These are phyloP conservation scores for Cryptococcus wingfieldii DNA, from an alignment of 1,284 basidiomycete species.

Conservation along the genomic window DNA sequence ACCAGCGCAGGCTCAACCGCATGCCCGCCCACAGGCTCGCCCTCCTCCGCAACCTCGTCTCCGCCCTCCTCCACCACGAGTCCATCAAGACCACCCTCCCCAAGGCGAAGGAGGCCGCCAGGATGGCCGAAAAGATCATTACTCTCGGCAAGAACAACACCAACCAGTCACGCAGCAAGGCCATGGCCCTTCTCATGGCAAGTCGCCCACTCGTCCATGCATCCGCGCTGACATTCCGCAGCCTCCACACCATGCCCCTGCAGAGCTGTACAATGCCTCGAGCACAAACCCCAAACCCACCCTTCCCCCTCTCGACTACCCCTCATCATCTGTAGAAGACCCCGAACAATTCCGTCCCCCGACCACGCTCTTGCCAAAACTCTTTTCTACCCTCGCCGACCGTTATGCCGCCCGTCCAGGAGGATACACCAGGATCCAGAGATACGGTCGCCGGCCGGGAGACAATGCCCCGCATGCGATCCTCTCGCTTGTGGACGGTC, in stretches of 20 bases:
- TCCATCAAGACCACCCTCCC: conserved; percentile 94
- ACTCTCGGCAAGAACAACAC: conserved; percentile 79
- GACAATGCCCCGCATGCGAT: conserved; percentile 94
- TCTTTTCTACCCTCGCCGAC: conserved; percentile 73
- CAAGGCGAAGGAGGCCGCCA: conserved; percentile 88
- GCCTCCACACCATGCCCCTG: conserved; percentile 18
- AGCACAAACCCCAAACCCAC: conserved; percentile 29
- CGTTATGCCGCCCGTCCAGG: conserved; percentile 81
- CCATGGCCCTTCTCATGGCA: conserved; percentile 67
- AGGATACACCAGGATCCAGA: conserved; percentile 93
- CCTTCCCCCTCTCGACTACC: conserved; percentile 10
- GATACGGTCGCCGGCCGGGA: conserved; percentile 78
- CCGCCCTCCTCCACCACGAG: conserved; percentile 90
- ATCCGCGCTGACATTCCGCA: neutral
- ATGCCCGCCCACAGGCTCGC: conserved; percentile 80
- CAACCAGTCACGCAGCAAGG: conserved; percentile 60
- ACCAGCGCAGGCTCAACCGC: conserved; percentile 80
- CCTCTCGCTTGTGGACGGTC: conserved; percentile 90
- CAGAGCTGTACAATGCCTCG: conserved; percentile 8
- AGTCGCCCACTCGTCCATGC: conserved; percentile 3
- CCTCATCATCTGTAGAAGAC: conserved; percentile 23
- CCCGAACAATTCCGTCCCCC: conserved; percentile 34
- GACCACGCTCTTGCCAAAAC: conserved; percentile 66
- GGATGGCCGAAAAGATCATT: conserved; percentile 92
- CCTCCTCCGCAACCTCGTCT: conserved; percentile 88